Percentiles rank a stretch among this genome's conserved stretches.
Conservation (phyloP, 2,329 filamentous ascomycete species). For the Alternaria infectoria region DNA sequence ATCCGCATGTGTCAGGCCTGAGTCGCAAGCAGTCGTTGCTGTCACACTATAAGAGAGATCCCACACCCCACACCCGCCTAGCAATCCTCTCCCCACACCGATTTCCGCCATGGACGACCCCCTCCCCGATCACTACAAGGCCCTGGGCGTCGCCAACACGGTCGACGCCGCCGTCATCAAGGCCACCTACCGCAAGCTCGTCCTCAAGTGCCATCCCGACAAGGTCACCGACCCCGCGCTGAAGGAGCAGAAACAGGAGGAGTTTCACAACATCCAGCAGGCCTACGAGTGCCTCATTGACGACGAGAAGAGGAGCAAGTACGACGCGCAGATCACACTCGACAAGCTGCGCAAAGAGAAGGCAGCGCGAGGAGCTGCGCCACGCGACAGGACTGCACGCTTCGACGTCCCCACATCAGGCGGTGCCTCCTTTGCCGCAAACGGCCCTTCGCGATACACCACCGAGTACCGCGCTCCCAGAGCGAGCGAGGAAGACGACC, state of each 20-base stretch:
- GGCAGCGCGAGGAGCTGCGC: slow-evolving; percentile 45
- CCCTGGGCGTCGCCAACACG: slow-evolving; percentile 74
- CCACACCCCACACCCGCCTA: slow-evolving; percentile 8
- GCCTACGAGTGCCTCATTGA: slow-evolving; percentile 91
- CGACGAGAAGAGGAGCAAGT: slow-evolving; percentile 72
- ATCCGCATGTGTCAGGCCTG: slow-evolving; percentile 15
- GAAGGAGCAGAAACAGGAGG: slow-evolving; percentile 79
- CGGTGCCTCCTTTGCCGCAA: slow-evolving; percentile 30
- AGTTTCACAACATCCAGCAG: slow-evolving; percentile 91
- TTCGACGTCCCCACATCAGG: slow-evolving; percentile 43
- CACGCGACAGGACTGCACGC: slow-evolving; percentile 40
- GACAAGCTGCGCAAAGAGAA: slow-evolving; percentile 67
- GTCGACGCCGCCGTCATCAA: slow-evolving; percentile 76
- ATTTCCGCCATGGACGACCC: slow-evolving; percentile 57
- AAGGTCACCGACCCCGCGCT: slow-evolving; percentile 80
- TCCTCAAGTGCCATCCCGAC: slow-evolving; percentile 88
- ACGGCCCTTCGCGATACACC: slow-evolving; percentile 30
- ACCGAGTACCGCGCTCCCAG: slow-evolving; percentile 43
- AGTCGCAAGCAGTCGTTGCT: slow-evolving; percentile 14
- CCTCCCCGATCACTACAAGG: slow-evolving; percentile 77
- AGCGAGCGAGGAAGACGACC: slow-evolving; percentile 37
- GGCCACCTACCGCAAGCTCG: slow-evolving; percentile 81
- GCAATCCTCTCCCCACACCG: slow-evolving; percentile 4
- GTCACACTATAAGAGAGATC: slow-evolving; percentile 18
- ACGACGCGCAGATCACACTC: slow-evolving; percentile 77